Evolutionary conservation across 2,329 filamentous ascomycete genomes (phyloP), one percentile per base, ranked within the genome.

Genomic region (Coniochaeta hoffmannii): DNA sequence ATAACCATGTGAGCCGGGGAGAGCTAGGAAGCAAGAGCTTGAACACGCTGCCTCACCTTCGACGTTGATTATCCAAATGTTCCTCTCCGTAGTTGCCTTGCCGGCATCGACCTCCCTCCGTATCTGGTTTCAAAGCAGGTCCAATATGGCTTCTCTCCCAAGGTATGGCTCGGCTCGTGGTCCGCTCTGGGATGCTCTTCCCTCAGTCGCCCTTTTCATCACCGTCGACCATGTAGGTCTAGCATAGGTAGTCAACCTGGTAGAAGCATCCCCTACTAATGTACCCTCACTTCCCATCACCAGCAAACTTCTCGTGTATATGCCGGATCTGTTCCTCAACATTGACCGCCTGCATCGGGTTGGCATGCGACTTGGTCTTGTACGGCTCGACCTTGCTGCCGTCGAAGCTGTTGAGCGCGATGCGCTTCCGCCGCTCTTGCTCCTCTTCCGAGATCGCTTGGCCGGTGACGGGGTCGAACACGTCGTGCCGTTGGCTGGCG

Each of bases 241-340:
- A n/a, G n/a, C n/a, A n/a, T n/a, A n/a, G n/a, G n/a, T n/a, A n/a
- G n/a, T n/a, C n/a, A n/a, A n/a, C n/a, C n/a, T n/a, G n/a, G n/a
- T n/a, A n/a, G n/a, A n/a, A n/a, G n/a, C n/a, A n/a, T n/a, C n/a
- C n/a, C n/a, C n/a, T n/a, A n/a, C n/a, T n/a, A n/a, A n/a, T 32
- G 30, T 32, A 8, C 30, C 30, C 30, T 32, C 30, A 32, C 49
- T 72, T 69, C 32, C 69, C 49, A 15, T 51, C 49, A 14, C 31
- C 71, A 7, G 71, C 69, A 67, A 81, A 82, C 61, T 76, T 79
- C 60, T 82, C 76, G 58, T 82, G 79, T 38, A 83, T 82, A 3
- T 77, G 76, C 14, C 87, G 79, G 60, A 96, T 90, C 73, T 96
- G 90, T 69, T 95, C 90, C 67, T 94, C 88, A 35, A 96, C 85